Evolutionary conservation across 2,329 filamentous ascomycete genomes (phyloP).

Genomic region (Colletotrichum echinochloae): DNA sequence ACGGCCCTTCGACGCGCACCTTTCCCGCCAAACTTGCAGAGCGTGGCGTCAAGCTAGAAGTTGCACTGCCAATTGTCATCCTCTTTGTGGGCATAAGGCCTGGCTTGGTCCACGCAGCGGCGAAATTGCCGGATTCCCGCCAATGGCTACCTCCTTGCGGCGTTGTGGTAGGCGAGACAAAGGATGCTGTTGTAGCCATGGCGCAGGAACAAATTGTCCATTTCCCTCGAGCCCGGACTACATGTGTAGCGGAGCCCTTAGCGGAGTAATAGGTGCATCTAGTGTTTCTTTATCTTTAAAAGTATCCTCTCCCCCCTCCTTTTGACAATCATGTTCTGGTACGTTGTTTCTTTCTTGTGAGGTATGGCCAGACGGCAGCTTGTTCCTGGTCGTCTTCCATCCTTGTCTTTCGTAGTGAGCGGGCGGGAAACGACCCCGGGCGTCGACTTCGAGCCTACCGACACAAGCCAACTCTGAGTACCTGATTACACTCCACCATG

Average conservation of each 20-base stretch:
- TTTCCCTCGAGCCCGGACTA: neutral
- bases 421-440: neutral
- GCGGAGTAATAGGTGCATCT: too few species aligned
- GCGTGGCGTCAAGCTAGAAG: conserved; percentile 18
- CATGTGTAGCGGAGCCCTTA: neutral
- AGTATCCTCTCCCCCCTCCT: neutral
- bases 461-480: neutral
- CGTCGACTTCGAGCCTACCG: neutral
- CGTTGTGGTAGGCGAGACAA: conserved; percentile 7
- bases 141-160: conserved; percentile 5
- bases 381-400: neutral
- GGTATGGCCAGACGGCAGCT: too few species aligned
- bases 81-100: conserved; percentile 16
- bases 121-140: conserved; percentile 10
- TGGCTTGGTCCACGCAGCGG: conserved; percentile 11
- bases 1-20: neutral
- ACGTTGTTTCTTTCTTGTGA: neutral
- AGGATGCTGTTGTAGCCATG: conserved; percentile 7
- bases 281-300: too few species aligned
- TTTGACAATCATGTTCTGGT: too few species aligned
- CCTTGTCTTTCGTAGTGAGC: neutral
- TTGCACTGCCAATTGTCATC: conserved; percentile 11
- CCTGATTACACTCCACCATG: conserved; percentile 16
- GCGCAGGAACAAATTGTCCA: neutral
- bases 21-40: conserved; percentile 3